These are phyloP conservation scores for Epicoccum sorghinum DNA, from an alignment of 2,329 filamentous ascomycete species.

Conservation along the genomic window DNA sequence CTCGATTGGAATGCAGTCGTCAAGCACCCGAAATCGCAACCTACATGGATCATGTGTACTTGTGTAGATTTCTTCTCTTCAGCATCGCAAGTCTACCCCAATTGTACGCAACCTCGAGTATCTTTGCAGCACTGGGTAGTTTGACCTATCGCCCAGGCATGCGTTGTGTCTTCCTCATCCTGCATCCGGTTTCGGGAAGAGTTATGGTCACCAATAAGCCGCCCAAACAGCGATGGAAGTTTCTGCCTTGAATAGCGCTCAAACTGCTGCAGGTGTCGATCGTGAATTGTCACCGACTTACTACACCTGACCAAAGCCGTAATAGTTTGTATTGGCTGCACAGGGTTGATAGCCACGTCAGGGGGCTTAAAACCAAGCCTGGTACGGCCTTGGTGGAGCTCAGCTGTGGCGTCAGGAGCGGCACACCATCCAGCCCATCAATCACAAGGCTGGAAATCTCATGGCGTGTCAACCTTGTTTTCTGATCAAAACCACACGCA, in stretches of 20 bases:
- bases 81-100: too few species aligned
- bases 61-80: not conserved
- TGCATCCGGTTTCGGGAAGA: not conserved
- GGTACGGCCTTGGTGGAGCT: not conserved
- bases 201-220: not conserved
- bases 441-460: not conserved
- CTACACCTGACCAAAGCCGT: conserved; percentile 17
- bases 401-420: conserved; percentile 16
- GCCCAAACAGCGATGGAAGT: too few species aligned
- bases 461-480: conserved; percentile 3
- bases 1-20: not conserved
- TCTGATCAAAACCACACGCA: conserved; percentile 11
- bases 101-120: too few species aligned
- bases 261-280: not conserved
- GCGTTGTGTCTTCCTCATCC: too few species aligned
- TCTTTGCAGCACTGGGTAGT: too few species aligned
- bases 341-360: conserved; percentile 29
- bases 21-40: too few species aligned
- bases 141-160: too few species aligned
- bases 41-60: not conserved
- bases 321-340: conserved; percentile 15
- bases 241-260: not conserved
- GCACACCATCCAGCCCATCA: conserved; percentile 7
- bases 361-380: conserved; percentile 24
- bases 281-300: not conserved